A percentile compares a stretch with the other conserved stretches of the same genome.
phyloP scores from a whole-genome alignment of 352 stramenopile species.

The Blastocystis hominis region DNA sequence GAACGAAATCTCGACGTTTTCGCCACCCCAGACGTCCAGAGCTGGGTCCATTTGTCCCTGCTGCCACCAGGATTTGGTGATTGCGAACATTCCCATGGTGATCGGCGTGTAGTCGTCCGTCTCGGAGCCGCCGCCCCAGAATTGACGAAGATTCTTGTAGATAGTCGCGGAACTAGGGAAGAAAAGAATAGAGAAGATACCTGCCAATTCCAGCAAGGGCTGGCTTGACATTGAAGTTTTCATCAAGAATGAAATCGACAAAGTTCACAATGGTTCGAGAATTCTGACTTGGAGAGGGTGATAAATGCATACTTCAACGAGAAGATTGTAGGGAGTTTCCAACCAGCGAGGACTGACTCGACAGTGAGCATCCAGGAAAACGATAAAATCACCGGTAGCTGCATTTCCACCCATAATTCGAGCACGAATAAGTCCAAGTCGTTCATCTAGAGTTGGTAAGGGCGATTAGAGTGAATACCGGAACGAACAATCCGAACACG shows the following conservation, averaged over 20 bases:
- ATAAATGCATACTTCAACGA: constrained; percentile 17
- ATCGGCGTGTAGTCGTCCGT: constrained; percentile 48
- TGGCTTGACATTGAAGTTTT: constrained; percentile 42
- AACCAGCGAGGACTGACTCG: constrained; percentile 40
- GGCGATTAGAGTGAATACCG: not conserved
- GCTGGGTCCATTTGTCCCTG: constrained; percentile 39
- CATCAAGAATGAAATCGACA: constrained; percentile 41
- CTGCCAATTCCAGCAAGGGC: not conserved
- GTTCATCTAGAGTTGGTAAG: not conserved
- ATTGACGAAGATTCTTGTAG: constrained; percentile 36
- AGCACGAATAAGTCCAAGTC: constrained; percentile 48
- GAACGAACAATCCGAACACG: constrained; percentile 48
- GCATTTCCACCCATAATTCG: constrained; percentile 49
- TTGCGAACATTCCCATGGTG: constrained; percentile 58
- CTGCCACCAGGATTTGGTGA: constrained; percentile 54
- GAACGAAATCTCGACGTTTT: constrained; percentile 58
- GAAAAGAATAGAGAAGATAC: not conserved
- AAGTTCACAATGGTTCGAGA: constrained; percentile 42
- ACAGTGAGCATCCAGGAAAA: constrained; percentile 54
- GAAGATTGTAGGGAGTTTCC: constrained; percentile 21
- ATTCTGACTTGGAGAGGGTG: not conserved
- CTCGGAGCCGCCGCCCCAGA: constrained; percentile 35
- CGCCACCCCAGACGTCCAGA: constrained; percentile 43
- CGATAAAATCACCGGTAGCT: constrained; percentile 31
- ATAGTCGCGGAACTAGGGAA: constrained; percentile 34